These are phyloP conservation scores for Puccinia horiana DNA, from an alignment of 1,284 basidiomycete genomes.

Conservation along the genomic window DNA sequence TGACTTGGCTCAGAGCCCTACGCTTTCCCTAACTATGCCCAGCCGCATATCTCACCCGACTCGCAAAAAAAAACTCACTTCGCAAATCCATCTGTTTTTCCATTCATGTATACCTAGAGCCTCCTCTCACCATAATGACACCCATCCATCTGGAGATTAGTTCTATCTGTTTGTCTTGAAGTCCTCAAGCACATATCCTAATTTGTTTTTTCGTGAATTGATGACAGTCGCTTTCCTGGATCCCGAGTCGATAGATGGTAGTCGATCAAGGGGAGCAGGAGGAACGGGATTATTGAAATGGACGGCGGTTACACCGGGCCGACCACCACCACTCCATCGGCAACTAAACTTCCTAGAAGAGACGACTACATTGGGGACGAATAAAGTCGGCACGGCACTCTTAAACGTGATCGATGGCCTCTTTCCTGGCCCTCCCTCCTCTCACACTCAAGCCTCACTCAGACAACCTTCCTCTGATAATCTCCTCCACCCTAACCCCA, in stretches of 20 bases:
- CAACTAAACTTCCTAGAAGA: conserved; percentile 25
- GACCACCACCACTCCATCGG: conserved; percentile 4
- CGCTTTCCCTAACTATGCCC: not conserved
- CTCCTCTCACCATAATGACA: not conserved
- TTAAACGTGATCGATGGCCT: conserved; percentile 12
- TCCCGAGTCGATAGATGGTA: not conserved
- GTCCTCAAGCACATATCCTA: not conserved
- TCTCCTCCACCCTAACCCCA: no score
- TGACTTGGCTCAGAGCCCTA: not conserved
- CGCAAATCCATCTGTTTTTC: not conserved
- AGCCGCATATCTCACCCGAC: not conserved
- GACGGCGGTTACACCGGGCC: conserved; percentile 30
- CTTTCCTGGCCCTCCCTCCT: not conserved
- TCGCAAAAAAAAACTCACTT: conserved; percentile 8
- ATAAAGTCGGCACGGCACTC: not conserved
- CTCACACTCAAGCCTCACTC: not conserved
- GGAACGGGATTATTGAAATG: not conserved
- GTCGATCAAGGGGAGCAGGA: not conserved
- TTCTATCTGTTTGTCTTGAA: not conserved
- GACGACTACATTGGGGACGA: not conserved
- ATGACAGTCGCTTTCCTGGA: not conserved
- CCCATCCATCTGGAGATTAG: not conserved
- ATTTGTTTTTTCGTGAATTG: not conserved
- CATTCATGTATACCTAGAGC: not conserved
- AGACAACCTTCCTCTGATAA: no score